Conservation (phyloP, 2,329 filamentous ascomycete species). For the Exophiala calicioides region DNA sequence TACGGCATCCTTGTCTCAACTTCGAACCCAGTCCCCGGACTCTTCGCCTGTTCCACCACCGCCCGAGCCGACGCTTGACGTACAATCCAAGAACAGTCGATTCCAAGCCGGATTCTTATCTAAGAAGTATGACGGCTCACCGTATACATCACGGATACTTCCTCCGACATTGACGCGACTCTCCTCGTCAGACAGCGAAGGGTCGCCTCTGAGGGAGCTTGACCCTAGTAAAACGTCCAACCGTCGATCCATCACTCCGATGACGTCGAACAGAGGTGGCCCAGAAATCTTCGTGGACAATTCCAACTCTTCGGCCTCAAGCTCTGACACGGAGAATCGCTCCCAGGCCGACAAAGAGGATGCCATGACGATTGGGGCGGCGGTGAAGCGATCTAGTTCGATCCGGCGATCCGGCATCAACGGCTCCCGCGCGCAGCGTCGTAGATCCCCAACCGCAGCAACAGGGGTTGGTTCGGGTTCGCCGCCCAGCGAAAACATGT, state of each 20-base stretch:
- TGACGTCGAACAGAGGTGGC: constrained; percentile 39
- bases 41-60: constrained; percentile 60
- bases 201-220: constrained; percentile 57
- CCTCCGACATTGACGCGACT: constrained; percentile 58
- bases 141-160: constrained; percentile 46
- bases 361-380: constrained; percentile 56
- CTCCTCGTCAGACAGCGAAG: constrained; percentile 58
- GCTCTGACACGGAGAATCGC: constrained; percentile 52
- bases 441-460: constrained; percentile 57
- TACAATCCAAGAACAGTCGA: constrained; percentile 68
- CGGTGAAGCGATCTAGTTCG: constrained; percentile 57
- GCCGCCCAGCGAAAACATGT: constrained; percentile 60
- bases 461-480: constrained; percentile 43
- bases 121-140: constrained; percentile 66
- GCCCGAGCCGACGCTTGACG: constrained; percentile 58
- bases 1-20: constrained; percentile 39
- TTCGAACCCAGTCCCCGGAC: constrained; percentile 42
- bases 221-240: constrained; percentile 53
- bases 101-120: constrained; percentile 89
- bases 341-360: constrained; percentile 53
- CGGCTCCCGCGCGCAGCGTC: constrained; percentile 39
- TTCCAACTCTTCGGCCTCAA: constrained; percentile 36
- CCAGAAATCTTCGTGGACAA: constrained; percentile 37
- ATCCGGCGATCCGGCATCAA: constrained; percentile 43
- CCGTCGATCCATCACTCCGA: constrained; percentile 39